Evolutionary conservation across 164 flowering plant species (phyloP).

Genomic region (Dillenia suffruticosa): DNA sequence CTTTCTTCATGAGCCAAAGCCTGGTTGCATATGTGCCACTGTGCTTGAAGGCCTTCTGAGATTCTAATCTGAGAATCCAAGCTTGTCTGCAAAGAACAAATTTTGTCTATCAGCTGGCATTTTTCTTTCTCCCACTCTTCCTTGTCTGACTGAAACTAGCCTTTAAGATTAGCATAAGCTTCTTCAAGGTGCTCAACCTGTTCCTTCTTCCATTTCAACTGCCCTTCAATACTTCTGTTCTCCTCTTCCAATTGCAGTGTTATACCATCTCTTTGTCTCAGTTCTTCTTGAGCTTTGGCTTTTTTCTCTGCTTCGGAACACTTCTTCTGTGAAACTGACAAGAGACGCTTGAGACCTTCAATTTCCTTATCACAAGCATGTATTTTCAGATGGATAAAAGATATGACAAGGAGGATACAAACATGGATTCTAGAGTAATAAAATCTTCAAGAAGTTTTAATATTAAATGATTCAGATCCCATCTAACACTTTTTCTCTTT

Average conservation of each 20-base stretch:
- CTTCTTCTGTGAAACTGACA: slow-evolving; percentile 34
- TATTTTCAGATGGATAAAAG: slow-evolving; percentile 3
- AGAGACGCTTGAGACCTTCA: slow-evolving; percentile 32
- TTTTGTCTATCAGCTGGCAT: slow-evolving; percentile 32
- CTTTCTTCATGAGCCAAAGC: slow-evolving; percentile 64
- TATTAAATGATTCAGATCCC: no score
- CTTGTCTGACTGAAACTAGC: slow-evolving; percentile 31
- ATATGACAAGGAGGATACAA: no score
- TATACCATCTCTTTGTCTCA: slow-evolving; percentile 36
- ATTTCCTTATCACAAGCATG: slow-evolving; percentile 27
- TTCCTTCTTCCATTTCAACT: slow-evolving; percentile 70
- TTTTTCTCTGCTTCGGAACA: slow-evolving; percentile 35
- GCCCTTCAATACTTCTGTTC: slow-evolving; percentile 28
- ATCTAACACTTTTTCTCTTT: no score
- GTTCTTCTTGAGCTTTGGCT: slow-evolving; percentile 26
- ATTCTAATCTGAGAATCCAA: slow-evolving; percentile 46
- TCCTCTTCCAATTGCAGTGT: slow-evolving; percentile 38
- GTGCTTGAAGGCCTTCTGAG: slow-evolving; percentile 31
- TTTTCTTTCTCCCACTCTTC: slow-evolving; percentile 56
- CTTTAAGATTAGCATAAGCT: slow-evolving; percentile 43
- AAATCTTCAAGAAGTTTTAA: no score
- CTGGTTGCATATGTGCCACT: slow-evolving; percentile 52
- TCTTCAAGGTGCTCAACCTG: slow-evolving; percentile 63
- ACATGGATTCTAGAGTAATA: no score
- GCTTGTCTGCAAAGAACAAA: slow-evolving; percentile 33